Percentiles rank a stretch among this genome's conserved stretches.
phyloP scores from a whole-genome alignment of 345 rosid genomes.

The Kernera saxatilis region DNA sequence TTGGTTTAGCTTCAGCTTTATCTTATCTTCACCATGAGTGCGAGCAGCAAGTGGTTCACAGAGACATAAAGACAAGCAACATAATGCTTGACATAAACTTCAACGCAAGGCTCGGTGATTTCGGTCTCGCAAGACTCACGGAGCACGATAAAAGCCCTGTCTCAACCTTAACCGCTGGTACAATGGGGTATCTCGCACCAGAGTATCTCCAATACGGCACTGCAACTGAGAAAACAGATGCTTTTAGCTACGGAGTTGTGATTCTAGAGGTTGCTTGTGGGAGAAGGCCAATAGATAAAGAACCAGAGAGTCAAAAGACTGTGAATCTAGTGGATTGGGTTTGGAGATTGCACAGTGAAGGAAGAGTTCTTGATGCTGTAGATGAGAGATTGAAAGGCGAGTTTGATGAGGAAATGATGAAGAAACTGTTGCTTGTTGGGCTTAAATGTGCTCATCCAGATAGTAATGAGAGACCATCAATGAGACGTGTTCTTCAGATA shows the following conservation, averaged over 20 bases:
- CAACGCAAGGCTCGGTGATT: slow-evolving; percentile 87
- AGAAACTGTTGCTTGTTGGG: slow-evolving; percentile 75
- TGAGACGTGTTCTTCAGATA: slow-evolving; percentile 85
- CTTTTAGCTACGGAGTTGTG: slow-evolving; percentile 86
- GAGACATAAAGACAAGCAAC: slow-evolving; percentile 88
- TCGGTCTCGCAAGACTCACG: slow-evolving; percentile 88
- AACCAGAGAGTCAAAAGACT: slow-evolving; percentile 49
- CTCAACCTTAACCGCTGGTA: slow-evolving; percentile 90
- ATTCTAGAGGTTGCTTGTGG: slow-evolving; percentile 88
- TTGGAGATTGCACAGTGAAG: slow-evolving; percentile 69
- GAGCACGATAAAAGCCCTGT: slow-evolving; percentile 94
- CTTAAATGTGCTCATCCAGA: slow-evolving; percentile 84
- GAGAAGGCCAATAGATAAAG: slow-evolving; percentile 86
- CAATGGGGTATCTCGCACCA: slow-evolving; percentile 97
- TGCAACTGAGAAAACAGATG: slow-evolving; percentile 87
- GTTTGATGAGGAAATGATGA: slow-evolving; percentile 64
- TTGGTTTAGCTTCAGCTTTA: slow-evolving; percentile 79
- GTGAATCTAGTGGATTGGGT: slow-evolving; percentile 94
- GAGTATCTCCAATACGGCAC: slow-evolving; percentile 93
- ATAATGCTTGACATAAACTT: slow-evolving; percentile 82
- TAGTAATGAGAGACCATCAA: slow-evolving; percentile 62
- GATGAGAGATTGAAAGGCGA: slow-evolving; percentile 64
- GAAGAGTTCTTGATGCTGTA: slow-evolving; percentile 68
- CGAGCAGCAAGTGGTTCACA: slow-evolving; percentile 89
- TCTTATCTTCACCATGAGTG: slow-evolving; percentile 89